These are phyloP conservation scores for Afroboletus lepidellus DNA, from an alignment of 1,284 basidiomycete genomes.

Conservation along the genomic window DNA sequence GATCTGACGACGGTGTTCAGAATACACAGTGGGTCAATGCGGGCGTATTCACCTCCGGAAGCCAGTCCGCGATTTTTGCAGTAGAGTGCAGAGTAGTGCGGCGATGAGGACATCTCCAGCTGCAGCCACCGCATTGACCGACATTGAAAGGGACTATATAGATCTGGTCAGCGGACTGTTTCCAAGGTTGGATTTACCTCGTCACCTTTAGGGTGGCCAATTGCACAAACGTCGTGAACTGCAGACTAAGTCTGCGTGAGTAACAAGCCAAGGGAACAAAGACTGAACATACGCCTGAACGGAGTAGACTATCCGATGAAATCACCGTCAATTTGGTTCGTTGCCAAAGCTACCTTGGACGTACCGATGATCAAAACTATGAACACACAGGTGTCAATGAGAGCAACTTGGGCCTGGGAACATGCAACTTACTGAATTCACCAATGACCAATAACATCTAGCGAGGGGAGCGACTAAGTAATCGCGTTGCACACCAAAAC, in stretches of 20 bases:
- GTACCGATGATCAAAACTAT: slow-evolving; percentile 20
- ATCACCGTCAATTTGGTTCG: slow-evolving; percentile 18
- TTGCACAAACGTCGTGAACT: slow-evolving; percentile 39
- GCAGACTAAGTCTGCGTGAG: slow-evolving; percentile 24
- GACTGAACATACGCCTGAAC: slow-evolving; percentile 36
- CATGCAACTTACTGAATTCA: slow-evolving; percentile 46
- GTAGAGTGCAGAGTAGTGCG: slow-evolving; percentile 49
- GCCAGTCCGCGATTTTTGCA: slow-evolving; percentile 54
- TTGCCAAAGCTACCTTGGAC: background rate
- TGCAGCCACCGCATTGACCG: slow-evolving; percentile 53
- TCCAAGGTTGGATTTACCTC: background rate
- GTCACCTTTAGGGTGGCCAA: slow-evolving; percentile 31
- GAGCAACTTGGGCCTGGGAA: background rate
- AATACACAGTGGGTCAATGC: no score
- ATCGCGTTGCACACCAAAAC: background rate
- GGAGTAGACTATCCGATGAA: background rate
- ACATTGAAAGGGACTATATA: slow-evolving; percentile 42
- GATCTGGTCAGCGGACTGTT: background rate
- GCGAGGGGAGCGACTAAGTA: background rate
- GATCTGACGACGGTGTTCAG: slow-evolving; percentile 32
- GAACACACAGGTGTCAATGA: background rate
- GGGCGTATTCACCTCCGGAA: slow-evolving; percentile 42
- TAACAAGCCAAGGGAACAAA: background rate
- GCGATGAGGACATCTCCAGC: slow-evolving; percentile 55
- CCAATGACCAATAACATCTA: slow-evolving; percentile 39